Evolutionary conservation across 441 rosid species (phyloP).

Genomic region (Croton laevigatus): DNA sequence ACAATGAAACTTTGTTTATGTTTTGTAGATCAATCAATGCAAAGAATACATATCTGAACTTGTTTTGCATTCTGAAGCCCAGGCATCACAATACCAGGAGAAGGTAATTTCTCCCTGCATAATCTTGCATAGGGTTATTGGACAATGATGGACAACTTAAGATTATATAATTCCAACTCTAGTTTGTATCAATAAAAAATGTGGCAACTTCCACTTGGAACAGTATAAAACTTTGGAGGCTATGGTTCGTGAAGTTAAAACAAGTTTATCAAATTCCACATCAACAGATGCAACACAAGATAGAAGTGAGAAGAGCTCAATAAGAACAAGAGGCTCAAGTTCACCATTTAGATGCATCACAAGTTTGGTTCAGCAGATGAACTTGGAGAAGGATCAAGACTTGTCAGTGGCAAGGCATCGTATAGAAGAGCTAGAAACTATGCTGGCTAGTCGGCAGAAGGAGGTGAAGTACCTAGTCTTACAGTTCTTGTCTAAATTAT

Average conservation of each 20-base stretch:
- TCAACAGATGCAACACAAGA: slow-evolving; percentile 38
- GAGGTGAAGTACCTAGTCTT: slow-evolving; percentile 49
- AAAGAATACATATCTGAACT: slow-evolving; percentile 81
- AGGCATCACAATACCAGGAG: slow-evolving; percentile 77
- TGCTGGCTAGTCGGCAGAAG: slow-evolving; percentile 59
- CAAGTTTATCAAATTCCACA: slow-evolving; percentile 46
- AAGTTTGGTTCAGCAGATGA: slow-evolving; percentile 86
- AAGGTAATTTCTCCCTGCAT: slow-evolving; percentile 49
- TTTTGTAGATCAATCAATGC: slow-evolving; percentile 63
- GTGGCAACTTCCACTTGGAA: slow-evolving; percentile 28
- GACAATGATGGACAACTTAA: neutral
- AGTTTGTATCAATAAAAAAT: neutral
- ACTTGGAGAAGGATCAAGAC: slow-evolving; percentile 79
- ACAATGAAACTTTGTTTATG: slow-evolving; percentile 19
- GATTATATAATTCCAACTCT: neutral
- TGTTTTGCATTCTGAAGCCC: slow-evolving; percentile 90
- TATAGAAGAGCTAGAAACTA: slow-evolving; percentile 67
- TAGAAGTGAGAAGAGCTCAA: slow-evolving; percentile 52
- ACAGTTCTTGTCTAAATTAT: neutral
- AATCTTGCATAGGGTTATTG: neutral
- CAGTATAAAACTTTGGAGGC: slow-evolving; percentile 84
- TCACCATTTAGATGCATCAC: slow-evolving; percentile 98
- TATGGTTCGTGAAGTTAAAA: slow-evolving; percentile 64
- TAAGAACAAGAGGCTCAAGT: slow-evolving; percentile 79
- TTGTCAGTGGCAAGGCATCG: slow-evolving; percentile 60